Base-by-base conservation (phyloP, 75 land plant genomes). In the Larix kaempferi region DNA sequence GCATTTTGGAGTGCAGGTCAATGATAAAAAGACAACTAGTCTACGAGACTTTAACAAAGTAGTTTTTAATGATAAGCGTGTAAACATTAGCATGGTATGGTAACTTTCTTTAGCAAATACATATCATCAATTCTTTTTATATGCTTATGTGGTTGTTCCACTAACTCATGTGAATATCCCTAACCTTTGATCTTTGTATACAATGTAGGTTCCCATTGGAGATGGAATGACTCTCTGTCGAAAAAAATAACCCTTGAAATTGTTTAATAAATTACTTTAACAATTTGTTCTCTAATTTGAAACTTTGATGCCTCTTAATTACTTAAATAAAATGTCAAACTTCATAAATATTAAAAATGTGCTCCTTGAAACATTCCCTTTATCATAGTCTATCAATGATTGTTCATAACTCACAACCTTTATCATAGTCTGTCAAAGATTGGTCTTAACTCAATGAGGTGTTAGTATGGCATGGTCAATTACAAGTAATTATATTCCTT, bases 151-250 rank as follows among this genome's bases (percentile, higher is more conserved):
- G 49, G 65, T 22, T 64, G 61, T 62, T 57, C 64, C 56, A 56
- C 39, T 57, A 65, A 57, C 74, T 21, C n/a, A 35, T 57, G 23
- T 19, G 21, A 19, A 13, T 14, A 35, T 75, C 25, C 23, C 41
- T 80, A 25, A 58, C 59, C 64, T 74, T 13, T 22, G 6, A 49
- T 56, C 52, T 5, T 27, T 61, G 22, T 19, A 77, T 37, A 21
- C 26, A 79, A 22, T 26, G 16, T 71, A 94, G 98, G 90, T 94
- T 23, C 90, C 98, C 13, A 89, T 94, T 82, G 98, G 98, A 39
- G 98, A 94, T 89, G 98, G 98, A 66, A 94, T 94, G 91, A 90
- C 98, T 58, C 85, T 94, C 49, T 94, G 98, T 83, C 80, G 84
- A 26, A 94, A 94, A 85, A 66, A 13, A 55, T 83, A 82, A 81